Evolutionary conservation across 2,329 filamentous ascomycete genomes (phyloP).

Genomic region (Albifimbria verrucaria): DNA sequence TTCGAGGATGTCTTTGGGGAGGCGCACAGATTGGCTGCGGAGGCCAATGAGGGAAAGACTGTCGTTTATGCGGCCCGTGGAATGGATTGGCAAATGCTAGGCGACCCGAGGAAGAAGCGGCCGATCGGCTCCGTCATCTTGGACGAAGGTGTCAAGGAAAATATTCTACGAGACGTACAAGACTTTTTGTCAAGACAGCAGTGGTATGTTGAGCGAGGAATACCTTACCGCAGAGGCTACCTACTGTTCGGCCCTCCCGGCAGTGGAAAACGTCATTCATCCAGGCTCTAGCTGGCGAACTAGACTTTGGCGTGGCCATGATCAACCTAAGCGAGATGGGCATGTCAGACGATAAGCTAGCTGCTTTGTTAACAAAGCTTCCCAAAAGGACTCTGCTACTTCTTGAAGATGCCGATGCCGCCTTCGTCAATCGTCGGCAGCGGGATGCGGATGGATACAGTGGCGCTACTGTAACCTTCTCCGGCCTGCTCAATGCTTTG

Average conservation of each 20-base stretch:
- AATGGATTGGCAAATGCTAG: constrained; percentile 81
- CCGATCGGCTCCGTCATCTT: constrained; percentile 86
- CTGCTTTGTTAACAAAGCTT: constrained; percentile 80
- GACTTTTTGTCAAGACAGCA: constrained; percentile 76
- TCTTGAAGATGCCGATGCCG: constrained; percentile 88
- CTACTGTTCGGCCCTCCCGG: constrained; percentile 86
- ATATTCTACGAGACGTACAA: constrained; percentile 73
- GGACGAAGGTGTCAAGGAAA: constrained; percentile 78
- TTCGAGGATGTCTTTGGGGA: constrained; percentile 89
- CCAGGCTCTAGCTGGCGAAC: constrained; percentile 85
- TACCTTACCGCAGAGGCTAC: constrained; percentile 88
- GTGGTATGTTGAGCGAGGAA: constrained; percentile 94
- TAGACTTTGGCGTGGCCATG: constrained; percentile 91
- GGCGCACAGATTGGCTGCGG: constrained; percentile 75
- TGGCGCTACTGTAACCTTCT: constrained; percentile 90
- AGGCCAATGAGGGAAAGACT: constrained; percentile 87
- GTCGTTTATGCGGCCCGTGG: constrained; percentile 84
- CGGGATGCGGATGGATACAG: constrained; percentile 78
- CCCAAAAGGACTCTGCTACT: constrained; percentile 79
- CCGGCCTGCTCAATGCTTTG: constrained; percentile 77
- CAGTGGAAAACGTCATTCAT: constrained; percentile 97
- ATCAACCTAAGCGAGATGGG: constrained; percentile 87
- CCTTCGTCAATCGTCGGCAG: constrained; percentile 78
- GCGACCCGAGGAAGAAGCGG: constrained; percentile 79
- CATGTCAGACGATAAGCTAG: constrained; percentile 84